phyloP scores from a whole-genome alignment of 148 eudicot genomes.

The Vaccinium corymbosum region DNA sequence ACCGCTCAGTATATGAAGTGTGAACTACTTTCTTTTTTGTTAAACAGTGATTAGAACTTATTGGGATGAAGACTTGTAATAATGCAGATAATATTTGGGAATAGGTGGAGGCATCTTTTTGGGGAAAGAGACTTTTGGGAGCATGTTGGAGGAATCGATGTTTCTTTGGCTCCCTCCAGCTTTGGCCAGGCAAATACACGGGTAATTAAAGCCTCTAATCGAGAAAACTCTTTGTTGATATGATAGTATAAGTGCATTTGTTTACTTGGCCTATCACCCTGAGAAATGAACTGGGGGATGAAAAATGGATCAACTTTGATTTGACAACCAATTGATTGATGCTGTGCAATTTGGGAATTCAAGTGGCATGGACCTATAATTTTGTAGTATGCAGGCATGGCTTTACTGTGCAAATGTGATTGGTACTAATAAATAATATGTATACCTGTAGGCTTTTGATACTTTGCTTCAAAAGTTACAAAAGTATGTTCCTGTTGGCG shows the following conservation, averaged over 20 bases:
- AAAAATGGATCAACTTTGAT: neutral
- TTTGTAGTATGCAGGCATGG: neutral
- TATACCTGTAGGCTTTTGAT: conserved; percentile 75
- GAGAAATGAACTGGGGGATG: conserved; percentile 8
- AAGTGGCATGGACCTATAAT: neutral
- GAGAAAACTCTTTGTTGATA: neutral
- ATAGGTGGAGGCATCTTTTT: conserved; percentile 92
- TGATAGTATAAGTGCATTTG: neutral
- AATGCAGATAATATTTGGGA: conserved; percentile 92
- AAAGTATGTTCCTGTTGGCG: conserved; percentile 75
- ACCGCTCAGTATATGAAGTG: neutral
- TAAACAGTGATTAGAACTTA: neutral
- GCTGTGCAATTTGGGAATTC: neutral
- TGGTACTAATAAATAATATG: neutral
- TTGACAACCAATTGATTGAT: neutral
- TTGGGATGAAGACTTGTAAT: neutral
- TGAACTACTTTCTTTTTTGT: neutral
- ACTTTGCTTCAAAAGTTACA: conserved; percentile 80
- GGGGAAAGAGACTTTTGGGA: conserved; percentile 99
- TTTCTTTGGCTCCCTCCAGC: conserved; percentile 86
- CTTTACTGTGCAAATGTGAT: neutral
- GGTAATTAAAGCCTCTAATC: conserved; percentile 36
- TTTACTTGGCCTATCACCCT: conserved; percentile 8
- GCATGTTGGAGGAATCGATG: conserved; percentile 91
- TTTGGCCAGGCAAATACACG: conserved; percentile 96